Evolutionary conservation across 2,329 filamentous ascomycete species (phyloP).

Genomic region (Remersonia thermophila): DNA sequence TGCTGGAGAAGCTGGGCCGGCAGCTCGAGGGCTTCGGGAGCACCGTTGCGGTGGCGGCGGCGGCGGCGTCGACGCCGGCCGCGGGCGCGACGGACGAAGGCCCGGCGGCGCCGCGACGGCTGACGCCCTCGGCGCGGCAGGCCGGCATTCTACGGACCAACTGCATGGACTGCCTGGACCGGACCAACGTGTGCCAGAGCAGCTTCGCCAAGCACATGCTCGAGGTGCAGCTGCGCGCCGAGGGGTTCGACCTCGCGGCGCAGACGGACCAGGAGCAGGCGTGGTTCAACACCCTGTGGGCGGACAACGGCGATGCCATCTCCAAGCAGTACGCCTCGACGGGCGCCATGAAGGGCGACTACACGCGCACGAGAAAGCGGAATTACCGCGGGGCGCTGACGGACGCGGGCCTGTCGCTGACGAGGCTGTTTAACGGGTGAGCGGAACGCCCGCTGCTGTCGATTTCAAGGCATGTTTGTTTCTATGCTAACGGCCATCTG

Average conservation of each 20-base stretch:
- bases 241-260: conserved; percentile 64
- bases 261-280: conserved; percentile 66
- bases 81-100: too few relatives aligned
- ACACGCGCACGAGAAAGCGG: conserved; percentile 79
- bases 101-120: too few relatives aligned
- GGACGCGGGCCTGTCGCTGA: conserved; percentile 79
- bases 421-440: conserved; percentile 57
- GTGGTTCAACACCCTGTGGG: conserved; percentile 97
- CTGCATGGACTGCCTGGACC: conserved; percentile 96
- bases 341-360: conserved; percentile 91
- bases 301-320: conserved; percentile 92
- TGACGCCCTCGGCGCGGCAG: conserved; percentile 36
- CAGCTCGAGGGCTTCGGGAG: conserved; percentile 62
- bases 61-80: too few relatives aligned
- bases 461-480: background rate
- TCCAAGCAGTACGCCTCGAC: conserved; percentile 94
- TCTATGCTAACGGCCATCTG: conserved; percentile 4
- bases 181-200: conserved; percentile 92
- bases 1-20: conserved; percentile 57
- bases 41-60: conserved; percentile 43
- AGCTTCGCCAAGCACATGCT: conserved; percentile 76
- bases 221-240: conserved; percentile 62
- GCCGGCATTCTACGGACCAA: conserved; percentile 80
- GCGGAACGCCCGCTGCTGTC: conserved; percentile 19
- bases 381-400: conserved; percentile 86